These are phyloP conservation scores for Gossypium gossypioides DNA, from an alignment of 441 rosid genomes.

Conservation along the genomic window DNA sequence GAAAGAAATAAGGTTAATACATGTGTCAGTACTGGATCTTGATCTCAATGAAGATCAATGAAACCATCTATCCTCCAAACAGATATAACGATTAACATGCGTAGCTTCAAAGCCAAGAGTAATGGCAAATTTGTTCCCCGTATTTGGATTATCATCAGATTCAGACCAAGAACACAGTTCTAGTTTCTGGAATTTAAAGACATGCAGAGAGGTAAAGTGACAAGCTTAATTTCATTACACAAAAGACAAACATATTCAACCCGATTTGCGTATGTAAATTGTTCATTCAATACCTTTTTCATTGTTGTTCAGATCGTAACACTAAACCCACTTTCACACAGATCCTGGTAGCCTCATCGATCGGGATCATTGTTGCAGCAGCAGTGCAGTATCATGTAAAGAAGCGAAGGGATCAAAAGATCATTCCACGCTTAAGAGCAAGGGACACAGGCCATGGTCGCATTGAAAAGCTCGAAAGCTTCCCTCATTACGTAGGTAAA, in stretches of 20 bases:
- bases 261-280: neutral
- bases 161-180: conserved; percentile 7
- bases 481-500: conserved; percentile 91
- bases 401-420: conserved; percentile 49
- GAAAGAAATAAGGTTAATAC: neutral
- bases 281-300: neutral
- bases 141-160: conserved; percentile 8
- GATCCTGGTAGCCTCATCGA: conserved; percentile 55
- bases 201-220: conserved; percentile 37
- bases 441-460: conserved; percentile 33
- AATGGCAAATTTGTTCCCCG: conserved; percentile 18
- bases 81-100: conserved; percentile 23
- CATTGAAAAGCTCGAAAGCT: conserved; percentile 69
- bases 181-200: conserved; percentile 14
- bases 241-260: neutral
- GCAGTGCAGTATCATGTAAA: conserved; percentile 42
- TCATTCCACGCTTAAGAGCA: conserved; percentile 49
- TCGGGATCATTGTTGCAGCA: conserved; percentile 55
- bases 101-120: conserved; percentile 13
- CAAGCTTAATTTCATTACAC: neutral
- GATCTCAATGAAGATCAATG: conserved; percentile 5
- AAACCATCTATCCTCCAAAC: neutral
- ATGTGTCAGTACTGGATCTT: neutral
- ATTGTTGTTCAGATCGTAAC: conserved; percentile 22
- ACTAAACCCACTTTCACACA: conserved; percentile 46